These are phyloP conservation scores for Azolla pinnata DNA, from an alignment of 75 land plant species.

Conservation along the genomic window DNA sequence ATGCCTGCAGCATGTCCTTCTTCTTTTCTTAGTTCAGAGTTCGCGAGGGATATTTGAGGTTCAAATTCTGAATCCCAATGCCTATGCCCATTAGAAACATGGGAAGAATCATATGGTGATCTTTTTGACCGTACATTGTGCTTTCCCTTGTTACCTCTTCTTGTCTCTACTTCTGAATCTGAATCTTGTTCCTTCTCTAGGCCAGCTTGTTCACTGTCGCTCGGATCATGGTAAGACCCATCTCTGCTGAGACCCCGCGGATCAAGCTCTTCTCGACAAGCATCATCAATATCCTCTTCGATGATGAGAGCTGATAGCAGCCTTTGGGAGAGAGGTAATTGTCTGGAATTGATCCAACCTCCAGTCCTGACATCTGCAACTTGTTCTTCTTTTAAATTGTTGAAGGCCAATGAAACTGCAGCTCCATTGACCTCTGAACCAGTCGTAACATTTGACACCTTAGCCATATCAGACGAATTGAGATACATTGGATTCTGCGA, in stretches of 20 bases:
- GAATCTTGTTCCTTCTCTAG: conserved; percentile 20
- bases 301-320: conserved; percentile 67
- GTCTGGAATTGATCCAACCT: neutral
- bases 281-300: conserved; percentile 48
- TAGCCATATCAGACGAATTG: neutral
- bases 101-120: conserved; percentile 29
- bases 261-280: conserved; percentile 15
- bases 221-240: conserved; percentile 22
- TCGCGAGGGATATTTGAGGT: neutral
- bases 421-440: neutral
- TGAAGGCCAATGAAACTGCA: neutral
- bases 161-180: conserved; percentile 34
- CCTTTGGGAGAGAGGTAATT: conserved; percentile 63
- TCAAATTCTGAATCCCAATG: conserved; percentile 8
- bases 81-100: conserved; percentile 29
- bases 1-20: neutral
- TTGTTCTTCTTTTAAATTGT: neutral
- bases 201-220: conserved; percentile 29
- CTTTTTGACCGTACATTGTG: conserved; percentile 10
- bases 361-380: conserved; percentile 2
- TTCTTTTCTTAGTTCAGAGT: conserved; percentile 13
- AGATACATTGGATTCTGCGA: too few species aligned
- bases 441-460: neutral
- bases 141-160: conserved; percentile 20
- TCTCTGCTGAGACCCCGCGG: conserved; percentile 15